Base-by-base conservation (phyloP, 129 eudicot genomes). In the Helichrysum umbraculigerum region DNA sequence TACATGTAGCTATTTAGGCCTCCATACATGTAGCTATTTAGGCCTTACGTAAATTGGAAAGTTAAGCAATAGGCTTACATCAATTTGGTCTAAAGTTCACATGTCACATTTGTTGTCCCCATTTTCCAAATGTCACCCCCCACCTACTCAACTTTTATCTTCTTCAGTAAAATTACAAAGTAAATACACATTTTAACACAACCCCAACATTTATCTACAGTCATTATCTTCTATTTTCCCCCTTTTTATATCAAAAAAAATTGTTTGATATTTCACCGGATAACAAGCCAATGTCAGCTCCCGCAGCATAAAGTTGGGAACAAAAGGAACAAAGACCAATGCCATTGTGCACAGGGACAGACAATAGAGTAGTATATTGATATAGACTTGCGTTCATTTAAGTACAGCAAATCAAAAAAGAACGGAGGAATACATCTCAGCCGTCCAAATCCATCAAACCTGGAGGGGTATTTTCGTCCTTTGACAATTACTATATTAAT, bases 81-180 rank as follows among this genome's bases (percentile, higher is more conserved):
- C 80, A 76, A 76, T 66, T 14, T 29, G 80, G 73, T 76, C 74
- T 66, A 51, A 67, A 28, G 80, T 76, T 76, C 30, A 76, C 67
- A 76, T 76, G 74, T 76, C 80, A 76, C 73, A 76, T 37, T 66
- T 66, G 19, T 21, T 65, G 61, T 7, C 50, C 79, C 71, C 62
- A 17, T 75, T 64, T 42, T 17, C 56, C 65, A 54, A 50, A 76
- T 76, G 52, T 66, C 80, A 66, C 12, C 37, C 74, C 12, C 37
- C 74, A 76, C 66, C 80, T 4, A 66, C 73, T 54, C 74, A 66
- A 67, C 80, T 34, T 25, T 25, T 19, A 2, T 57, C 54, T 64
- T 41, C 16, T 16, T n/a, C 66, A 63, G 22, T 6, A 44, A 44
- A 29, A 28, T 37, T 14, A 41, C 17, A 56, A 32, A 37, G 39